Evolutionary conservation across 2,329 filamentous ascomycete genomes (phyloP), one percentile per base, ranked within the genome.

Genomic region (Fonsecaea erecta): DNA sequence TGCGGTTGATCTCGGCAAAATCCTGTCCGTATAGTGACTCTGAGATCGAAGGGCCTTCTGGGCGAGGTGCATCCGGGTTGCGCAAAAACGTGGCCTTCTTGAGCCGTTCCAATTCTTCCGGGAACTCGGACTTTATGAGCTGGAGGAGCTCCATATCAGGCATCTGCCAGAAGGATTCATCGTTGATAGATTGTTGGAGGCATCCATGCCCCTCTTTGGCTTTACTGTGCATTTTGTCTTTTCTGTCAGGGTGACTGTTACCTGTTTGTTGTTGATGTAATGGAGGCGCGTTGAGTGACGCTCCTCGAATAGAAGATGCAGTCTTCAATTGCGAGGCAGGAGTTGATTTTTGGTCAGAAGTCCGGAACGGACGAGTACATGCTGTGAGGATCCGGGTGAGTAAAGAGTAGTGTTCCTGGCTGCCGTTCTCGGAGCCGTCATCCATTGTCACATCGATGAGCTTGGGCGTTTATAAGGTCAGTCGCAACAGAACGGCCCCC

Each of bases 1-100:
- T 79, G 21, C 78, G 76, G 54, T 79, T 77, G 35, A 79, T 72
- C 69, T 80, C 78, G 34, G 73, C 67, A 55, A 73, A 77, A 14
- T 78, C 71, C 11, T 71, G 26, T 2, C 57, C 67, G 52, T 71
- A 77, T 5, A 78, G 59, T 1, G 71, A 60, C 28, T 71, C 60
- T 3, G 76, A 77, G 12, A 76, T 76, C 2, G 74, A 75, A n/a
- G 18, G 35, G 0, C 60, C 48, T 8, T 52, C 46, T 2, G 68
- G 63, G 1, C 61, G 60, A 14, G 60, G 46, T 34, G 55, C 55
- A 32, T 62, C 57, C 5, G 64, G 34, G 35, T 62, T 60, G 8
- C 62, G 58, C 3, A 69, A 32, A 48, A 66, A 69, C 3, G 65
- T 75, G 8, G 74, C 75, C 6, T 66, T 64, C 40, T 72, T 72